Percentiles rank a stretch among this genome's conserved stretches.
Conservation (phyloP, 441 rosid genomes). For the Populus trichocarpa region DNA sequence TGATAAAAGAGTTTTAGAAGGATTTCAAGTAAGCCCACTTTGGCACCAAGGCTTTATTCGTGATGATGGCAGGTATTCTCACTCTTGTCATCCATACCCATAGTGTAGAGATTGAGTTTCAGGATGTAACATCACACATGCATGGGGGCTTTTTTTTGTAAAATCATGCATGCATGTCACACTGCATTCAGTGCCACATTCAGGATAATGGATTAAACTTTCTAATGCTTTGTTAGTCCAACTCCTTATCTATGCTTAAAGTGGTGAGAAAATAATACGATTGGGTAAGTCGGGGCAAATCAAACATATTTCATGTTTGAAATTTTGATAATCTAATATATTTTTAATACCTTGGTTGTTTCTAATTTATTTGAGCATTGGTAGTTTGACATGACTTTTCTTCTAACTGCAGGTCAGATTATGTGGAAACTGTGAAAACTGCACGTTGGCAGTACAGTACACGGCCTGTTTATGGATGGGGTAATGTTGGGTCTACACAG, state of each 20-base stretch:
- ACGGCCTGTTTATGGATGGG: constrained; percentile 94
- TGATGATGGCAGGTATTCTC: constrained; percentile 84
- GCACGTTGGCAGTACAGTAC: constrained; percentile 98
- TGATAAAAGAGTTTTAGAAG: constrained; percentile 63
- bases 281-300: neutral
- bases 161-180: neutral
- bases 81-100: neutral
- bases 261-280: too few species aligned
- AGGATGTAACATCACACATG: neutral
- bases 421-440: constrained; percentile 60
- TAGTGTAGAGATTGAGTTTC: neutral
- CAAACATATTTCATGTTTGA: neutral
- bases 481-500: constrained; percentile 73
- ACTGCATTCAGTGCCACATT: neutral
- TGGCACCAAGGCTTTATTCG: constrained; percentile 95
- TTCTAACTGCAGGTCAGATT: constrained; percentile 60
- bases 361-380: neutral
- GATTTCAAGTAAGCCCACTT: constrained; percentile 90
- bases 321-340: neutral
- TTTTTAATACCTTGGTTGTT: neutral
- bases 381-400: constrained; percentile 10
- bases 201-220: neutral
- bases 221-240: neutral
- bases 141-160: neutral
- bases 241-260: neutral